Evolutionary conservation across 768 basidiomycete genomes (phyloP), one percentile per base, ranked within the genome.

Genomic region (Hygrophorus russula): DNA sequence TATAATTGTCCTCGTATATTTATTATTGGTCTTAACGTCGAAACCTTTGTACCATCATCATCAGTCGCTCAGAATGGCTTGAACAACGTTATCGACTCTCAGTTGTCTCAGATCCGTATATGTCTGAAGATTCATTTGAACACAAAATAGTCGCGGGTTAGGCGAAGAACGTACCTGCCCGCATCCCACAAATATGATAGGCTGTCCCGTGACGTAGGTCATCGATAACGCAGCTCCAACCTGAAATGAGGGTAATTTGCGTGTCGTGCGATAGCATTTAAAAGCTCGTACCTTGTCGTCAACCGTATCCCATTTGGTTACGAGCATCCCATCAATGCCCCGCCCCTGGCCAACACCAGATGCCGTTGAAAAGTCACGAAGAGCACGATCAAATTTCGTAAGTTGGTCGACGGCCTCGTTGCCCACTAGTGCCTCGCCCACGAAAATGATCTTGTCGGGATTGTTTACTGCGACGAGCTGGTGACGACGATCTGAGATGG

Each of bases 241-340:
- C 93, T 96, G 55, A 28, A 31, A 7, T 29, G 7, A 17, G 18
- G 14, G 13, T 8, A 5, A 12, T 12, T 2, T 14, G 9, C 39
- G 13, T 30, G 39, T 36, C 13, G 24, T 15, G 10, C n/a, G 24
- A 27, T 33, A 36, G n/a, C 18, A 24, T 12, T 38, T 20, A 45
- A 3, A 27, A 19, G 20, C 2, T 10, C 32, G 20, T 31, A 86
- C 93, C 76, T 93, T 93, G 65, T 93, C 90, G 55, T 92, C 90
- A 15, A 98, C 96, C 1, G 94, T 98, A 56, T 99, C 96, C 83
- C 96, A 98, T 63, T 99, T 99, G 27, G 96, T 99, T 46, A 99
- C 78, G 35, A 99, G 69, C 84, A 96, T 98, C 18, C 94, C 96
- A 58, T 99, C 96, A 48, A 99, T 94, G 4, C 96, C 96, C 15